phyloP scores from a whole-genome alignment of 1,139 yeast species.

The Yamadazyma triangularis region DNA sequence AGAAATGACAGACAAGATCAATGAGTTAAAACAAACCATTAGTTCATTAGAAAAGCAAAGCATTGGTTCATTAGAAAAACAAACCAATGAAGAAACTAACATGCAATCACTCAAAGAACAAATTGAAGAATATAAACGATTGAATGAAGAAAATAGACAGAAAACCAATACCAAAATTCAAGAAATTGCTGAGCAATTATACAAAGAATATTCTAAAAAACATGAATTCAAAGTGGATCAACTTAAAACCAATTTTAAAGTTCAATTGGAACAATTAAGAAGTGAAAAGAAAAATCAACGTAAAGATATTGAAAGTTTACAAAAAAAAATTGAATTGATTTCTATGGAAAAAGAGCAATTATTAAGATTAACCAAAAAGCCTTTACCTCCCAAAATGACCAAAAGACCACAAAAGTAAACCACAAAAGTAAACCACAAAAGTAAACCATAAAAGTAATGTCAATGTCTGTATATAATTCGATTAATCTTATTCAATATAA shows the following conservation, averaged over 20 bases:
- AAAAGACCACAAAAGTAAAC: conserved; percentile 1
- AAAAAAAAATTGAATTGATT: conserved; percentile 42
- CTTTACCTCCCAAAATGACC: conserved; percentile 1
- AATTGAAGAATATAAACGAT: conserved; percentile 6
- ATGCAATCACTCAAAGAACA: conserved; percentile 1
- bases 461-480: too few species aligned
- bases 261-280: conserved; percentile 34
- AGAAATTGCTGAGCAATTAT: conserved; percentile 57
- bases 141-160: conserved; percentile 23
- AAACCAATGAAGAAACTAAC: conserved; percentile 1
- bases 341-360: conserved; percentile 53
- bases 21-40: conserved; percentile 7
- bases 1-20: conserved; percentile 10
- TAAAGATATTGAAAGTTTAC: conserved; percentile 43
- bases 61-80: conserved; percentile 1
- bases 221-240: conserved; percentile 59
- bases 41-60: too few species aligned
- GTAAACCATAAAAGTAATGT: too few species aligned
- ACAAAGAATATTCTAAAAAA: conserved; percentile 59
- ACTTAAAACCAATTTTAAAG: conserved; percentile 29
- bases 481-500: too few species aligned
- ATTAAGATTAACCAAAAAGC: conserved; percentile 8
- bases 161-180: conserved; percentile 46
- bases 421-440: too few species aligned
- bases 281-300: conserved; percentile 37